Evolutionary conservation across 2,329 filamentous ascomycete species (phyloP).

Genomic region (Ophiobolus disseminans): DNA sequence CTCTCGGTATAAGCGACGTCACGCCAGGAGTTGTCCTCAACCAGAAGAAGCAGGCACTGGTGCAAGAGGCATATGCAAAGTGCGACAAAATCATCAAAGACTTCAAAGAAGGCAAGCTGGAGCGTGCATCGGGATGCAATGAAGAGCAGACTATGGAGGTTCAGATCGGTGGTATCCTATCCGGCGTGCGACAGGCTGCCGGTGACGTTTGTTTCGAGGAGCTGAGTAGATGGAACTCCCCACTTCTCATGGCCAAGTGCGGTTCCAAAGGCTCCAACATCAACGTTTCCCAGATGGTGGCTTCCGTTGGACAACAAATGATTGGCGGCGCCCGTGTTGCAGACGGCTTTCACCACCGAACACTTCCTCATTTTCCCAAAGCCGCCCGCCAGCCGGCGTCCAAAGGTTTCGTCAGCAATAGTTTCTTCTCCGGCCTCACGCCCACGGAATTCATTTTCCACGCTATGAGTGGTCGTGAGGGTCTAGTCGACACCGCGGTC

Average conservation of each 20-base stretch:
- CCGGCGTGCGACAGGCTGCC: conserved; percentile 87
- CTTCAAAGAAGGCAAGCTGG: conserved; percentile 80
- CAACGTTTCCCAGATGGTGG: conserved; percentile 99
- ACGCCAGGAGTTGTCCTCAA: conserved; percentile 78
- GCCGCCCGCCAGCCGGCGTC: conserved; percentile 89
- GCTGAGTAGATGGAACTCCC: conserved; percentile 88
- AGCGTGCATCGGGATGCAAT: conserved; percentile 87
- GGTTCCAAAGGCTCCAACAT: conserved; percentile 97
- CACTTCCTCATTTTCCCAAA: conserved; percentile 93
- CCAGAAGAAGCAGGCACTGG: conserved; percentile 75
- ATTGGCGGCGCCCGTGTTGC: conserved; percentile 91
- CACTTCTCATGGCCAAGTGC: conserved; percentile 95
- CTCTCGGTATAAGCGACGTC: conserved; percentile 94
- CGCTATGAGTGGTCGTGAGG: conserved; percentile 97
- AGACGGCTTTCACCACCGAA: conserved; percentile 96
- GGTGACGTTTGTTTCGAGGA: conserved; percentile 90
- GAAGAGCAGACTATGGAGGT: conserved; percentile 67
- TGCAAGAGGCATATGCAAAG: conserved; percentile 77
- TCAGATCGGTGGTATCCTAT: conserved; percentile 83
- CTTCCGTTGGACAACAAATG: conserved; percentile 96
- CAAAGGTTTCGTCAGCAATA: conserved; percentile 96
- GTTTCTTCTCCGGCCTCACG: conserved; percentile 90
- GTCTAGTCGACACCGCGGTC: conserved; percentile 96
- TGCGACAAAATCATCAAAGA: conserved; percentile 84
- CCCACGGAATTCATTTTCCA: conserved; percentile 97